Base-by-base conservation (phyloP, 345 rosid genomes). In the Rubroshorea leprosula region DNA sequence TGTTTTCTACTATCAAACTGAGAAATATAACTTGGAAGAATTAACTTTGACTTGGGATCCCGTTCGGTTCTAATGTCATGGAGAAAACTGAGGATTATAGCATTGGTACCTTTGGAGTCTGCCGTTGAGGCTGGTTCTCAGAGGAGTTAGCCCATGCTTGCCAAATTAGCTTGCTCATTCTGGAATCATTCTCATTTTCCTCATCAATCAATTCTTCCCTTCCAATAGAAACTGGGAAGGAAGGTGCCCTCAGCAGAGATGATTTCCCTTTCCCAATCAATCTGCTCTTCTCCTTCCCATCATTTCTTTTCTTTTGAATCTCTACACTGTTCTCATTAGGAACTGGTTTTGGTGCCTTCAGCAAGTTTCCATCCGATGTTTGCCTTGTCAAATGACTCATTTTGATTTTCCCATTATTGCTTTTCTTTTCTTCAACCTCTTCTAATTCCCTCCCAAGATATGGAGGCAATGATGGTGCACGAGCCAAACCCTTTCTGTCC, bases 81-180 rank as follows among this genome's bases (percentile, higher is more conserved):
- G 31, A 49, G 53, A 51, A 54, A 21, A 12, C 47, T 43, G 15
- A 51, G 31, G 31, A 22, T 22, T 51, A n/a, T n/a, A n/a, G 17
- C 17, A 50, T 35, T 2, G 11, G 43, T 69, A 82, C 89, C 84
- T 74, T 72, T 23, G 75, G 54, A 55, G 47, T 46, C 6, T n/a
- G n/a, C n/a, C n/a, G n/a, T n/a, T n/a, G n/a, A n/a, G n/a, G n/a
- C n/a, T 56, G 70, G 15, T 57, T 39, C 9, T 46, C 52, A 7
- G 67, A 29, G 29, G 86, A 65, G 26, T 50, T 47, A 20, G 76
- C 65, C 62, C 78, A 70, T 53, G 91, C 88, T 51, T 76, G 78
- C 41, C 73, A 79, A 54, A 80, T 85, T 71, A 85, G 69, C 65
- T 59, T 69, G 39, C 92, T 79, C 84, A 85, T 76, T 55, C n/a